Percentiles rank a stretch among this genome's conserved stretches.
These are phyloP conservation scores for Ceratocystis ficicola DNA, from an alignment of 2,329 filamentous ascomycete genomes.

Conservation along the genomic window DNA sequence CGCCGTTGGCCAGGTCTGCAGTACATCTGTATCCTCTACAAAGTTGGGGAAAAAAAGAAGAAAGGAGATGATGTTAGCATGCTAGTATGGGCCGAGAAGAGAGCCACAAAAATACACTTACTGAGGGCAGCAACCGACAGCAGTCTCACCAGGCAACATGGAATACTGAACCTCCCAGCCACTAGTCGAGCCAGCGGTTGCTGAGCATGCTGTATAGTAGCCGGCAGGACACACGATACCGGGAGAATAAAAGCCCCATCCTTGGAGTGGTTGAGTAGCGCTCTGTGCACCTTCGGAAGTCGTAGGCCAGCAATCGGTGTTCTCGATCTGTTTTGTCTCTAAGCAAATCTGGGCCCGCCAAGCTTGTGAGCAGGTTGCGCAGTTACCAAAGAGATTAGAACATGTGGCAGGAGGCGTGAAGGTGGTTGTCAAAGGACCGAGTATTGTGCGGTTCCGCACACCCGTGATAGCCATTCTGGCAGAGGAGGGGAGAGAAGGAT, in stretches of 20 bases:
- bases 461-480: conserved; percentile 20
- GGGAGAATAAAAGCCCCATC: conserved; percentile 30
- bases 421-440: conserved; percentile 24
- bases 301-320: conserved; percentile 19
- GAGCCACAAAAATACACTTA: conserved; percentile 23
- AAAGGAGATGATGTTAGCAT: background rate
- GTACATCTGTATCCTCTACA: conserved; percentile 24
- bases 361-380: conserved; percentile 11
- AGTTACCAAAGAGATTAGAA: conserved; percentile 20
- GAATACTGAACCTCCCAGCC: conserved; percentile 27
- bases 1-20: conserved; percentile 24
- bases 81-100: conserved; percentile 16
- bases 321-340: conserved; percentile 19
- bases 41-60: background rate
- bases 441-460: conserved; percentile 19
- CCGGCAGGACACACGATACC: conserved; percentile 29
- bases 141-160: conserved; percentile 27
- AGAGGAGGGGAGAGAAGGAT: background rate
- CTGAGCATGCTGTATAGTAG: conserved; percentile 29
- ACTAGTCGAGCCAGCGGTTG: conserved; percentile 25
- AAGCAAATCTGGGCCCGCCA: conserved; percentile 18
- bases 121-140: conserved; percentile 29
- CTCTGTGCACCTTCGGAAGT: conserved; percentile 12
- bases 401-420: conserved; percentile 22
- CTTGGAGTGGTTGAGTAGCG: conserved; percentile 19